Evolutionary conservation across 1,284 basidiomycete genomes (phyloP).

Genomic region (Kwoniella shivajii): DNA sequence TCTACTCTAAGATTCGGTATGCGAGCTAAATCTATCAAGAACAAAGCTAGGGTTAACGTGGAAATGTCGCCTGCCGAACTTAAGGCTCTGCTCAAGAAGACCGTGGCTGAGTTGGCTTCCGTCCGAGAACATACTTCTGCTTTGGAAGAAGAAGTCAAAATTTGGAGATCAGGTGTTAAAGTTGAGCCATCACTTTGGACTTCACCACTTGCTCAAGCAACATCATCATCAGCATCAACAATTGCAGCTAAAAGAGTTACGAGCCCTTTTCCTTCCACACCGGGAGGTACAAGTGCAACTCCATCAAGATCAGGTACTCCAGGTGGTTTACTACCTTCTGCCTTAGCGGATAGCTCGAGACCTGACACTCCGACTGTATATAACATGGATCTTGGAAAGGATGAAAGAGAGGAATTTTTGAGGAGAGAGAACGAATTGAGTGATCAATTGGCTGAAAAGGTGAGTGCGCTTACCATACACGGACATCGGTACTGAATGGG

Average conservation of each 20-base stretch:
- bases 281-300: constrained; percentile 58
- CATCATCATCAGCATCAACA: constrained; percentile 53
- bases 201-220: constrained; percentile 41
- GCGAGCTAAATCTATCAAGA: constrained; percentile 99
- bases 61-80: constrained; percentile 96
- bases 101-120: constrained; percentile 78
- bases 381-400: constrained; percentile 84
- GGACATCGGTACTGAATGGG: background rate
- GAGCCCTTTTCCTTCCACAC: constrained; percentile 63
- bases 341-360: constrained; percentile 28
- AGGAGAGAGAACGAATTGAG: constrained; percentile 95
- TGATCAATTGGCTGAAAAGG: constrained; percentile 85
- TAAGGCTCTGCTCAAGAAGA: constrained; percentile 87
- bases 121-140: constrained; percentile 86
- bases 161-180: constrained; percentile 85
- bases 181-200: constrained; percentile 88
- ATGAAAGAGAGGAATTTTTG: constrained; percentile 96
- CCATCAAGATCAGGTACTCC: constrained; percentile 69
- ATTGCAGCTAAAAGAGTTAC: constrained; percentile 52
- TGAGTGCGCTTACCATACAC: too few relatives aligned
- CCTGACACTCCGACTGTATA: constrained; percentile 48
- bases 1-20: constrained; percentile 98
- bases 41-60: constrained; percentile 96
- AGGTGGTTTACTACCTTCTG: constrained; percentile 53
- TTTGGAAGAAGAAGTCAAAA: constrained; percentile 85